These are phyloP conservation scores for Dactylellina parvicollis DNA, from an alignment of 2,329 filamentous ascomycete genomes.

Conservation along the genomic window DNA sequence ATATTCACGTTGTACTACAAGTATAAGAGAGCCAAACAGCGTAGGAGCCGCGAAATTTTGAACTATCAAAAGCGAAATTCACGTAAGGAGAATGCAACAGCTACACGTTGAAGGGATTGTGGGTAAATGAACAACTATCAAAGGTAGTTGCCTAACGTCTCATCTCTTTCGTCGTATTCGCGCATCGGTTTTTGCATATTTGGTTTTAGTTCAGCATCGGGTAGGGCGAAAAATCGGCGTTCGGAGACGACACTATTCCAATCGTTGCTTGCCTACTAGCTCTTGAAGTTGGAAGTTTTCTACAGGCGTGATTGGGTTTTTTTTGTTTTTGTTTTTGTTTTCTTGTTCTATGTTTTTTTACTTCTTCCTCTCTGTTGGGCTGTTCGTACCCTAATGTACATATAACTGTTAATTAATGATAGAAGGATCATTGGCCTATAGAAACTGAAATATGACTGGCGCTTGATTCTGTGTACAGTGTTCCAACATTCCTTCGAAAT, in stretches of 20 bases:
- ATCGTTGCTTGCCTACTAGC: slow-evolving; percentile 12
- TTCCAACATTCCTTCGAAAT: slow-evolving; percentile 31
- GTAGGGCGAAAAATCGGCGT: slow-evolving; percentile 48
- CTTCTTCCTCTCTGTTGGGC: background rate
- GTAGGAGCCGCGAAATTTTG: slow-evolving; percentile 67
- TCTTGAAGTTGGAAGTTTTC: slow-evolving; percentile 16
- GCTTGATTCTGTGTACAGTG: no score
- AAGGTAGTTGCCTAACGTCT: slow-evolving; percentile 28
- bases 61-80: slow-evolving; percentile 60
- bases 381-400: slow-evolving; percentile 7
- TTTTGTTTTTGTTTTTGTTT: slow-evolving; percentile 4
- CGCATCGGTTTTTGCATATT: slow-evolving; percentile 60
- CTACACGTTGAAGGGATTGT: slow-evolving; percentile 13
- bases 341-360: slow-evolving; percentile 9
- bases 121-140: no score
- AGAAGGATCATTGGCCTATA: slow-evolving; percentile 21
- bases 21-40: slow-evolving; percentile 70
- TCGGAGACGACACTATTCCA: slow-evolving; percentile 16
- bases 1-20: slow-evolving; percentile 71
- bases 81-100: slow-evolving; percentile 30
- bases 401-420: background rate
- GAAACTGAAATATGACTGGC: slow-evolving; percentile 14
- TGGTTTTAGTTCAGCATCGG: slow-evolving; percentile 55
- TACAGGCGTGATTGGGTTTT: background rate
- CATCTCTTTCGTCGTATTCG: slow-evolving; percentile 58